Evolutionary conservation across 1,284 basidiomycete species (phyloP), one percentile per base, ranked within the genome.

Genomic region (Cerioporus squamosus): DNA sequence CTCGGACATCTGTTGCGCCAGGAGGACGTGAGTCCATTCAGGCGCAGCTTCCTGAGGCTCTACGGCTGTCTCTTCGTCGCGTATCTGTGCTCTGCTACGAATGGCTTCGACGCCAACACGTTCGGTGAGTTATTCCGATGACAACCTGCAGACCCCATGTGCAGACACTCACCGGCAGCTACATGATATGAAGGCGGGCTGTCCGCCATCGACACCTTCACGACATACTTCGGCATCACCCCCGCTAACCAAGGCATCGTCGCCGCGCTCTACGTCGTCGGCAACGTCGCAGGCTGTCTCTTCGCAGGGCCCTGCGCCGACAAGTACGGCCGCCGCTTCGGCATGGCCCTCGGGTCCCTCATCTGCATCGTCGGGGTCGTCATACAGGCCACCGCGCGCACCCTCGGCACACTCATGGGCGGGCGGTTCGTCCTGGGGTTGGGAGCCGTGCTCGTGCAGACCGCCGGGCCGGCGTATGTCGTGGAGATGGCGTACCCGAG

Each of bases 401-500:
- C 56, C 40, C 57, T 64, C 17, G 29, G 57, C 43, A 62, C 68
- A 26, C 66, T 72, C 50, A 70, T 75, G 51, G 68, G 60, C 26
- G 71, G 71, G 17, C 66, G 73, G 9, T 74, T 75, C 59, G 61
- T 76, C 26, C 71, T 77, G 18, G 75, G 74, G 20, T 67, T 75
- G 43, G 73, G 72, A 14, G 70, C 69, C 5, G 65, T 68, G 3
- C 59, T 74, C 42, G 69, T 71, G 15, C 72, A 69, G 29, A 73
- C 70, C 22, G 75, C 73, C n/a, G 77, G 77, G 15, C 77, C 77
- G 6, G 73, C 76, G 9, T 81, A 80, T 68, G 75, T 73, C 24
- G 74, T 77, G 51, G 79, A 79, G 61, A 74, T 79, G 59, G 74
- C 78, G 9, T 78, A 78, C 24, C 79, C 79, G 20, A 74, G 76